Base-by-base conservation (phyloP, 768 basidiomycete genomes). In the Postia placenta region DNA sequence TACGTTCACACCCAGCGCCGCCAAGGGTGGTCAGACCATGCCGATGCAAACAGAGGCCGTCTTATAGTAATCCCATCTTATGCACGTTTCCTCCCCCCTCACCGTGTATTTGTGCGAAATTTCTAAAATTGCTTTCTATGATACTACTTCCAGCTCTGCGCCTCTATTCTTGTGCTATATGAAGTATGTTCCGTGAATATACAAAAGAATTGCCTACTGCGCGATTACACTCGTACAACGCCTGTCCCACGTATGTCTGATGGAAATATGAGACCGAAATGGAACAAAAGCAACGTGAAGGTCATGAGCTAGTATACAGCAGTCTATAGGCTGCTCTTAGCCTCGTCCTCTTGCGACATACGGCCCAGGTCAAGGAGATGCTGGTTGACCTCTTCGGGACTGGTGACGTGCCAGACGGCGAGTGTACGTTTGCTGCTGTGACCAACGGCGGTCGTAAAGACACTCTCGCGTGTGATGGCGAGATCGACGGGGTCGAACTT, bases 361-460 rank as follows among this genome's bases (percentile, higher is more conserved):
- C 40, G 36, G 17, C n/a, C 24, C 42, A 39, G 38, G 15, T 71
- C 72, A 23, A 81, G 80, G 49, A 91, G 68, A 33, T 77, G 66
- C 46, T 88, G 64, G 20, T 95, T 81, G 51, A 95, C 79, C 70
- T 94, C 92, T 46, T 79, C 80, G 12, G 94, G 89, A 40, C 84
- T 81, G 51, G 88, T 91, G 45, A 96, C 86, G 67, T 96, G 93
- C 91, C 92, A 95, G 40, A 78, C 79, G 17, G 92, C 94, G 43
- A 93, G 71, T 42, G 94, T 97, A 58, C 88, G 80, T 72, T 95
- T 95, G 60, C 78, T 81, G 58, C 83, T 83, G 52, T 88, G 87
- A 1, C 94, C 94, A n/a, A 97, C 92, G 24, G 91, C 87, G 5
- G 91, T 92, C 19, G 93, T 90, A 74, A 95, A 97, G 38, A 95